Evolutionary conservation across 805 yeast species (phyloP).

Genomic region (Jamesozyma piceae): DNA sequence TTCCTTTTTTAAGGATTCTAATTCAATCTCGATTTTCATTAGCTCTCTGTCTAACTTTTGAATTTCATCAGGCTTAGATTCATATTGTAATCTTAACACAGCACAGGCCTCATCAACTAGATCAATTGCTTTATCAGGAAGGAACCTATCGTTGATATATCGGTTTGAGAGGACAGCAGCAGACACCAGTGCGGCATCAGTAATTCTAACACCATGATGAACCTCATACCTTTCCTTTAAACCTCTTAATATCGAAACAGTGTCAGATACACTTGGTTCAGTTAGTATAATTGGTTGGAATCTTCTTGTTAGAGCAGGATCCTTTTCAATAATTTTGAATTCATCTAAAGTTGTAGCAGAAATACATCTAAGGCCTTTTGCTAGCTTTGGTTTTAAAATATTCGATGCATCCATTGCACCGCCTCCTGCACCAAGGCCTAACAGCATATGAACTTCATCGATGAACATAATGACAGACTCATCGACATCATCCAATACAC

Average conservation of each 20-base stretch:
- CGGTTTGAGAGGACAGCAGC: conserved; percentile 87
- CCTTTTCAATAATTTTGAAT: conserved; percentile 90
- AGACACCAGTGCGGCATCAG: conserved; percentile 86
- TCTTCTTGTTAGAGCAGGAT: conserved; percentile 89
- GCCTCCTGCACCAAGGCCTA: conserved; percentile 88
- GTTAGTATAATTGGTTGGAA: conserved; percentile 79
- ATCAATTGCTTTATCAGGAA: conserved; percentile 96
- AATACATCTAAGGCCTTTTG: conserved; percentile 89
- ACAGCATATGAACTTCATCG: conserved; percentile 81
- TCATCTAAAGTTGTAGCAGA: conserved; percentile 96
- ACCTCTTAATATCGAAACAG: conserved; percentile 87
- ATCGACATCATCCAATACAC: conserved; percentile 74
- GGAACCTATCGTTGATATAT: conserved; percentile 80
- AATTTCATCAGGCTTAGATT: conserved; percentile 91
- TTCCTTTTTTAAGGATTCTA: conserved; percentile 89
- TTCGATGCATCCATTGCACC: conserved; percentile 96
- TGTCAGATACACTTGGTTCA: conserved; percentile 86
- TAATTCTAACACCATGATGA: conserved; percentile 92
- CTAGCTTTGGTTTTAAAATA: conserved; percentile 83
- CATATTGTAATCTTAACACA: conserved; percentile 87
- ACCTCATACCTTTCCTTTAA: conserved; percentile 90
- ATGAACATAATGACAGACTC: conserved; percentile 70
- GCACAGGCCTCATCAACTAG: conserved; percentile 96
- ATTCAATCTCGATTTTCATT: conserved; percentile 90
- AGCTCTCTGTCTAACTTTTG: conserved; percentile 79